Conservation (phyloP, 2,329 filamentous ascomycete genomes). For the Alternaria rosae region DNA sequence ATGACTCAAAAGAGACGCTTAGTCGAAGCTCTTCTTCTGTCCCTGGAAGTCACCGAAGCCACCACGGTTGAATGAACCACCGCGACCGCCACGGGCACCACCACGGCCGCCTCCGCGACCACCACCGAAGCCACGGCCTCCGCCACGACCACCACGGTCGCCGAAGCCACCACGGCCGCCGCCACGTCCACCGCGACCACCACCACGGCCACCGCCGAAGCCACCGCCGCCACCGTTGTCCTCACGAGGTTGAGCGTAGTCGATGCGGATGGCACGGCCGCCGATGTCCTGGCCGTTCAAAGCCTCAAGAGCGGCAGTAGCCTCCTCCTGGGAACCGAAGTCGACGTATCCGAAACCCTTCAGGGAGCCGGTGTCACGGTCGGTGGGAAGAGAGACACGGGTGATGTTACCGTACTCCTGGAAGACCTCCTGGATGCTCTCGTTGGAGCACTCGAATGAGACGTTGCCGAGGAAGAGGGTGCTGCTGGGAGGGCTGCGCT, state of each 20-base stretch:
- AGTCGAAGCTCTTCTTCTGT: conserved; percentile 76
- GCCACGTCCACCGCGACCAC: conserved; percentile 50
- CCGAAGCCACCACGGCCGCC: conserved; percentile 60
- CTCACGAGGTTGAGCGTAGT: conserved; percentile 75
- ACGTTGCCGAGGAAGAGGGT: conserved; percentile 94
- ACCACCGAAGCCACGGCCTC: conserved; percentile 56
- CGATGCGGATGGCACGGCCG: conserved; percentile 79
- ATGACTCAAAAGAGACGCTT: conserved; percentile 18
- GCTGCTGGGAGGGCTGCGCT: conserved; percentile 78
- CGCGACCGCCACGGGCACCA: conserved; percentile 53
- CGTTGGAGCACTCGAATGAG: conserved; percentile 82
- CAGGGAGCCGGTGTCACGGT: conserved; percentile 80
- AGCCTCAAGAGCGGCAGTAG: conserved; percentile 74
- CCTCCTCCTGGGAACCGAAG: conserved; percentile 83
- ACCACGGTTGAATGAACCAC: conserved; percentile 58
- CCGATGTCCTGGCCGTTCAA: conserved; percentile 76
- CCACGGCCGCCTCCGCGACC: conserved; percentile 58
- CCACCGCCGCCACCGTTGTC: conserved; percentile 65
- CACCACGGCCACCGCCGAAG: conserved; percentile 61
- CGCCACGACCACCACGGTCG: conserved; percentile 58
- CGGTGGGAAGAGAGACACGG: conserved; percentile 86
- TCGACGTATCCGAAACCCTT: conserved; percentile 95
- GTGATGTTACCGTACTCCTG: conserved; percentile 72
- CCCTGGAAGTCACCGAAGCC: conserved; percentile 75
- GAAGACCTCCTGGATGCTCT: conserved; percentile 77